These are phyloP conservation scores for Phytophthora hybrid DNA, from an alignment of 352 stramenopile genomes.

Conservation along the genomic window DNA sequence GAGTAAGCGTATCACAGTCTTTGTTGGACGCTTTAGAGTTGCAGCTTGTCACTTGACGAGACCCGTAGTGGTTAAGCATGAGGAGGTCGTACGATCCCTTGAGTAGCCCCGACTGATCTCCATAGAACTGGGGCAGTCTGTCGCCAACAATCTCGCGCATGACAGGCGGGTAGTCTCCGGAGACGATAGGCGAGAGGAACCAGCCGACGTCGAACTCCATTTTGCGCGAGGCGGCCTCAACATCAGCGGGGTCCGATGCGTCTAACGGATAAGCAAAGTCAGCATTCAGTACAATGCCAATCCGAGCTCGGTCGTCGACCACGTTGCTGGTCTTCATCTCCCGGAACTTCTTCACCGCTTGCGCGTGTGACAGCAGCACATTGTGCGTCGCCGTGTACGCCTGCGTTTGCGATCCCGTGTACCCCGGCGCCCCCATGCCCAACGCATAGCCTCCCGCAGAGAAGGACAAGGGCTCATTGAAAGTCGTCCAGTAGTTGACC, in stretches of 20 bases:
- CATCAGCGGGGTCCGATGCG: slow-evolving; percentile 48
- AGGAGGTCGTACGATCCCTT: slow-evolving; percentile 93
- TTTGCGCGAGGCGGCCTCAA: slow-evolving; percentile 73
- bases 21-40: slow-evolving; percentile 52
- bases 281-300: slow-evolving; percentile 92
- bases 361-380: slow-evolving; percentile 89
- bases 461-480: slow-evolving; percentile 93
- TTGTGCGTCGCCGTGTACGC: slow-evolving; percentile 76
- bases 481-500: slow-evolving; percentile 93
- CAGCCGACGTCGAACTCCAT: slow-evolving; percentile 93
- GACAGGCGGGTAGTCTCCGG: slow-evolving; percentile 91
- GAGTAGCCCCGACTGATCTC: slow-evolving; percentile 74
- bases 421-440: slow-evolving; percentile 50
- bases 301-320: slow-evolving; percentile 60
- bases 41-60: slow-evolving; percentile 72
- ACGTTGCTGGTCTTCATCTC: slow-evolving; percentile 61
- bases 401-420: slow-evolving; percentile 42
- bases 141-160: slow-evolving; percentile 89
- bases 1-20: slow-evolving; percentile 33
- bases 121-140: slow-evolving; percentile 90
- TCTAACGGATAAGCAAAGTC: slow-evolving; percentile 88
- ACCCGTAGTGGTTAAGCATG: slow-evolving; percentile 96
- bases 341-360: slow-evolving; percentile 87
- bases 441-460: slow-evolving; percentile 82
- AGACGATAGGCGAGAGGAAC: slow-evolving; percentile 91